Base-by-base conservation (phyloP, 495 filamentous ascomycete genomes). In the Penicillium desertorum region DNA sequence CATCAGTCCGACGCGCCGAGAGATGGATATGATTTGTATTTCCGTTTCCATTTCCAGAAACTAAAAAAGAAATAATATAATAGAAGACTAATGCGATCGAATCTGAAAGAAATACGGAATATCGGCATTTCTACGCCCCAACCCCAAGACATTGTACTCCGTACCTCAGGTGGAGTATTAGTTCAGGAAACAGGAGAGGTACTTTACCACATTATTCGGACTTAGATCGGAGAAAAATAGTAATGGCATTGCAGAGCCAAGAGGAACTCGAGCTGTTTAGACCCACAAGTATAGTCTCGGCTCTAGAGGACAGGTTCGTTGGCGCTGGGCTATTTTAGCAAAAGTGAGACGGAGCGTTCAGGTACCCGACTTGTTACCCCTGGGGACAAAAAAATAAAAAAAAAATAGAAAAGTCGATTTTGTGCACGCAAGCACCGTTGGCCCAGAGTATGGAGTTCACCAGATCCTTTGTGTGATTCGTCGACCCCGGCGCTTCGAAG, bases 401-500 rank as follows among this genome's bases (percentile, higher is more conserved):
- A 47, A 39, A 9, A 19, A 47, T 20, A 12, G 19, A 37, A 39
- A 29, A 34, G 8, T 19, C 16, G 7, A 8, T 23, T 19, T 20
- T 6, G 36, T 41, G 16, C 22, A 17, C 5, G 1, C 4, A 27
- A 30, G n/a, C 10, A n/a, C 4, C 45, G 45, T 30, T 48, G 45
- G 29, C 29, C 45, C 27, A 19, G 0, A 11, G 5, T 17, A 12
- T 1, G 23, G 10, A 34, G 11, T 34, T 5, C 30, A 4, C 30
- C 11, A 14, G n/a, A 39, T 5, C 4, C 5, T 7, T 8, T 7
- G 6, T 8, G 16, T 52, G 36, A 52, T 52, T 52, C 9, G 50
- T 41, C 12, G 4, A 42, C n/a, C 50, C 23, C 36, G 50, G 50
- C 50, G 50, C 50, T 52, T 52, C 50, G 50, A 52, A 22, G 29